These are phyloP conservation scores for Dryadomyces quercivorus DNA, from an alignment of 2,329 filamentous ascomycete genomes.

Conservation along the genomic window DNA sequence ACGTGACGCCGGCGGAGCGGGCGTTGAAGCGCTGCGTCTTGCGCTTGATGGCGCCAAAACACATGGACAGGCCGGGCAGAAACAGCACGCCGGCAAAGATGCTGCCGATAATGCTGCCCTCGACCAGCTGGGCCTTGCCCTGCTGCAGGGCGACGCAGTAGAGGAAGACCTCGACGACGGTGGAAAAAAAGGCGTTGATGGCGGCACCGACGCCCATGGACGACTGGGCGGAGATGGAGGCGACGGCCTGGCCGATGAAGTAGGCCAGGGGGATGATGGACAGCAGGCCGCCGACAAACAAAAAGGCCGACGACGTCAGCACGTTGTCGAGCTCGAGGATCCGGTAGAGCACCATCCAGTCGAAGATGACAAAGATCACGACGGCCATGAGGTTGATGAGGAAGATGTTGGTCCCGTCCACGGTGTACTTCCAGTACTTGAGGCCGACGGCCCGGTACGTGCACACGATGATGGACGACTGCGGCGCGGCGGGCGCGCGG, in stretches of 20 bases:
- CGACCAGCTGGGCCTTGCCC: constrained; percentile 84
- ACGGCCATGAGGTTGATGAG: constrained; percentile 92
- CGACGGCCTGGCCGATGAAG: constrained; percentile 96
- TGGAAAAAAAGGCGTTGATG: constrained; percentile 97
- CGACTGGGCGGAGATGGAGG: constrained; percentile 95
- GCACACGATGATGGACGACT: constrained; percentile 82
- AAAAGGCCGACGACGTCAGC: constrained; percentile 71
- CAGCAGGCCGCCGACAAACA: constrained; percentile 72
- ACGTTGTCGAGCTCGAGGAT: constrained; percentile 57
- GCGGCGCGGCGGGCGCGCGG: constrained; percentile 56
- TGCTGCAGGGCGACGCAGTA: constrained; percentile 91
- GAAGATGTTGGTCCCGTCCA: constrained; percentile 98
- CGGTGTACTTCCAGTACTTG: constrained; percentile 98
- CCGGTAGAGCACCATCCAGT: constrained; percentile 70
- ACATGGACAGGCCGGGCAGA: constrained; percentile 92
- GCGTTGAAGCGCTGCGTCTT: constrained; percentile 99
- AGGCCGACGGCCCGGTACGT: constrained; percentile 90
- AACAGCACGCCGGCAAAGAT: constrained; percentile 96
- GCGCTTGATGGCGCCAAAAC: constrained; percentile 91
- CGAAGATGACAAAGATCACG: constrained; percentile 88
- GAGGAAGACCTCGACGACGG: constrained; percentile 91
- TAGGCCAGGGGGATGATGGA: constrained; percentile 96
- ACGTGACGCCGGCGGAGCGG: constrained; percentile 88
- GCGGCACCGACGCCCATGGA: constrained; percentile 97
- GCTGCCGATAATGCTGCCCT: constrained; percentile 93